These are phyloP conservation scores for Citrullus amarus DNA, from an alignment of 306 rosid genomes.

Conservation along the genomic window DNA sequence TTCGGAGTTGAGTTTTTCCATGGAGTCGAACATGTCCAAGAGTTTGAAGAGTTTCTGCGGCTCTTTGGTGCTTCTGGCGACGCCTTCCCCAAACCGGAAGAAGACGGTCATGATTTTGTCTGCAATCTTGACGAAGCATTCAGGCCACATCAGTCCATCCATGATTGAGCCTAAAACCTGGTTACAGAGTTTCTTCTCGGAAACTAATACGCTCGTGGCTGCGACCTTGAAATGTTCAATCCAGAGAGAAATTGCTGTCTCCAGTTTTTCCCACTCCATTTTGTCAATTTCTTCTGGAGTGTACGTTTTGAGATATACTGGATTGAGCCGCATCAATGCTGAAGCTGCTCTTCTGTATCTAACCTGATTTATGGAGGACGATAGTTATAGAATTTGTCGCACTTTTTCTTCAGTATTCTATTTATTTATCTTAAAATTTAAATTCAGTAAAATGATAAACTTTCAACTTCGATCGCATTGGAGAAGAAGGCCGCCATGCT, in stretches of 20 bases:
- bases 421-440: too few species aligned
- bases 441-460: too few species aligned
- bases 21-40: constrained; percentile 65
- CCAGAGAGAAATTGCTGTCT: constrained; percentile 67
- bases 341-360: constrained; percentile 82
- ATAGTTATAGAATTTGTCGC: neutral
- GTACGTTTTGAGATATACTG: constrained; percentile 59
- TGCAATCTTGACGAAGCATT: constrained; percentile 70
- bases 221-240: constrained; percentile 65
- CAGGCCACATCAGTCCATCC: constrained; percentile 65
- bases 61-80: constrained; percentile 68
- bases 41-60: constrained; percentile 80
- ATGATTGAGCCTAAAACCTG: constrained; percentile 43
- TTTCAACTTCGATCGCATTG: too few species aligned
- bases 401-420: neutral
- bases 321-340: constrained; percentile 74
- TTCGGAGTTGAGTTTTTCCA: constrained; percentile 42
- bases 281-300: constrained; percentile 66
- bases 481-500: too few species aligned
- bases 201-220: constrained; percentile 38
- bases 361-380: constrained; percentile 25
- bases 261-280: constrained; percentile 81
- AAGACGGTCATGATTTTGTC: constrained; percentile 91
- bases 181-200: constrained; percentile 62
- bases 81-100: constrained; percentile 81